Evolutionary conservation across 768 basidiomycete species (phyloP).

Genomic region (Harrya chromipes): DNA sequence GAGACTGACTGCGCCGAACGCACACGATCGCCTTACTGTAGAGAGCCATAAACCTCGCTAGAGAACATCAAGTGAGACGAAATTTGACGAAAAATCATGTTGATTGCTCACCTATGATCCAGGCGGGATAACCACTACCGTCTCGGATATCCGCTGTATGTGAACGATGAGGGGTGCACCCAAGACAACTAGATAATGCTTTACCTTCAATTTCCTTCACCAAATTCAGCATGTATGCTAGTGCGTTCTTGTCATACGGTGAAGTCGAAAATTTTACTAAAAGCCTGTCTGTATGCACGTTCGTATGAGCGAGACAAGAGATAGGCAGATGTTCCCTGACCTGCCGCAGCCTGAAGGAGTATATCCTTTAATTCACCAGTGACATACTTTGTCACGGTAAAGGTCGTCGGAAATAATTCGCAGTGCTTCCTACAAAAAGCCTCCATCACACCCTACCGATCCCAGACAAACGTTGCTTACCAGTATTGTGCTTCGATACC

Average conservation of each 20-base stretch:
- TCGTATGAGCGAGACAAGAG: neutral
- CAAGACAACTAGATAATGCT: neutral
- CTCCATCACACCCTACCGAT: neutral
- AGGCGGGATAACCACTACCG: slow-evolving; percentile 16
- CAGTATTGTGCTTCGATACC: slow-evolving; percentile 30
- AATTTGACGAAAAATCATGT: neutral
- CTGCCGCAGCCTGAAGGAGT: slow-evolving; percentile 30
- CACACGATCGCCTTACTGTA: slow-evolving; percentile 19
- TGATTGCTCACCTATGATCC: slow-evolving; percentile 24
- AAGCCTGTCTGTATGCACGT: slow-evolving; percentile 21
- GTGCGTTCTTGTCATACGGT: slow-evolving; percentile 21
- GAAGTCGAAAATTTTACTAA: slow-evolving; percentile 33
- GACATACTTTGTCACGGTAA: slow-evolving; percentile 17
- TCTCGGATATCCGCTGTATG: slow-evolving; percentile 9
- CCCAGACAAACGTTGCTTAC: slow-evolving; percentile 9
- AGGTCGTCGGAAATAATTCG: slow-evolving; percentile 28
- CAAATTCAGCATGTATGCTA: slow-evolving; percentile 27
- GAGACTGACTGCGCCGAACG: neutral
- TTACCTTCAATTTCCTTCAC: slow-evolving; percentile 29
- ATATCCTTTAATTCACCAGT: slow-evolving; percentile 19
- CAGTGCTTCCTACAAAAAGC: slow-evolving; percentile 26
- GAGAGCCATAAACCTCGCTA: slow-evolving; percentile 31
- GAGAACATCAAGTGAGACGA: slow-evolving; percentile 3
- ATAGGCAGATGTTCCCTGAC: neutral
- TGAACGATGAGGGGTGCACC: neutral